Percentiles rank a stretch among this genome's conserved stretches.
Evolutionary conservation across 805 yeast species (phyloP).

Genomic region (Suhomyces pyralidae): DNA sequence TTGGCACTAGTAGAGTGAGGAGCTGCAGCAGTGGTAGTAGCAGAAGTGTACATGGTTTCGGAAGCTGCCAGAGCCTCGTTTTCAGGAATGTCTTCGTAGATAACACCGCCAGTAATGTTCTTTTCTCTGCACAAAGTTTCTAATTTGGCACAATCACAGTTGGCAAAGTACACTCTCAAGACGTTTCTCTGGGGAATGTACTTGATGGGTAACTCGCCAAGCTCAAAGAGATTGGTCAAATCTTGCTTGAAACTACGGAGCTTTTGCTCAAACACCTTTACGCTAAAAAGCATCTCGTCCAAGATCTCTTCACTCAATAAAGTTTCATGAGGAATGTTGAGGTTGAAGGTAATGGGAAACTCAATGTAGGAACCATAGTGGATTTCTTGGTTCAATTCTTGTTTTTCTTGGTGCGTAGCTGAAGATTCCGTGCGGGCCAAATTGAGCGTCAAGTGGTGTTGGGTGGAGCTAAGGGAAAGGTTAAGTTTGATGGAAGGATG

Average conservation of each 20-base stretch:
- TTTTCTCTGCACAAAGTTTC: constrained; percentile 56
- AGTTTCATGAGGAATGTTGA: constrained; percentile 32
- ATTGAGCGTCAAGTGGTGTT: constrained; percentile 18
- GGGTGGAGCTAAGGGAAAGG: constrained; percentile 24
- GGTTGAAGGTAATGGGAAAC: constrained; percentile 27
- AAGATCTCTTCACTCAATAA: constrained; percentile 30
- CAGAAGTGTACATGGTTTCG: background rate
- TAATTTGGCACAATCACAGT: constrained; percentile 58
- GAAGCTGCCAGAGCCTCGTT: constrained; percentile 1
- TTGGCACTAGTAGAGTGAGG: background rate
- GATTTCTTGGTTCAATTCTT: constrained; percentile 8
- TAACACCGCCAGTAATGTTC: constrained; percentile 57
- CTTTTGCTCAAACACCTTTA: constrained; percentile 42
- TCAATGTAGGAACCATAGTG: constrained; percentile 32
- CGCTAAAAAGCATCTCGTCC: constrained; percentile 58
- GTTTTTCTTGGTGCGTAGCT: constrained; percentile 17
- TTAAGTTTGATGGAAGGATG: constrained; percentile 22
- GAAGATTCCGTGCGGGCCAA: constrained; percentile 19
- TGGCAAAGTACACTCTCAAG: constrained; percentile 66
- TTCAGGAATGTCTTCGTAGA: constrained; percentile 33
- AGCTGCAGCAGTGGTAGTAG: background rate
- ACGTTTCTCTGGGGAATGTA: constrained; percentile 36
- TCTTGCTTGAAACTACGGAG: constrained; percentile 43
- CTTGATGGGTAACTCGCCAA: constrained; percentile 66
- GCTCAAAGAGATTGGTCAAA: constrained; percentile 46